Base-by-base conservation (phyloP, 2,329 filamentous ascomycete species). In the Dothidotthia symphoricarpi region DNA sequence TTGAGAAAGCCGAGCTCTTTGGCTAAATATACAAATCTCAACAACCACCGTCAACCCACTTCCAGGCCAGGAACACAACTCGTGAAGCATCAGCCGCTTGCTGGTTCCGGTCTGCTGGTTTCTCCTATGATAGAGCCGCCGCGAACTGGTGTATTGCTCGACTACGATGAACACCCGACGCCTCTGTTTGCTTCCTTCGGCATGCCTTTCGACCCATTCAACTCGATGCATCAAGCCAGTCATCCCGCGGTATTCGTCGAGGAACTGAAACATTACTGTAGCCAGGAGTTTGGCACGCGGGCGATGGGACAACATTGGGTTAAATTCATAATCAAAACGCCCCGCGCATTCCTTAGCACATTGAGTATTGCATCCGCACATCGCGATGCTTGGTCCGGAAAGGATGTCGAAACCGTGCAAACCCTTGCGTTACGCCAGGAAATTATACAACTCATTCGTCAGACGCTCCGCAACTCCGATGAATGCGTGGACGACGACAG, bases 331-430 rank as follows among this genome's bases (percentile, higher is more conserved):
- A 53, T 67, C 22, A 50, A 52, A 10, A 43, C 58, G 7, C 49
- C 57, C 9, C 63, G 66, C 15, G 59, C 64, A 1, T 69, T 64
- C 29, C 55, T 69, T 3, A 67, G 64, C 28, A 68, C 64, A 0
- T 47, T 69, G 9, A 61, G 58, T 37, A 53, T 64, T 24, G 59
- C 65, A 6, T 59, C 64, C 1, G 53, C 59, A 6, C 60, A 68
- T 30, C 38, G 56, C 10, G 65, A 68, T 34, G 59, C 60, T 3
- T 45, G 65, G 13, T 28, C 53, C 5, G 49, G 54, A 3, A 36
- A 40, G 2, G 15, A 32, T 10, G 24, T 47, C 3, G 61, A 67
- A 34, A 67, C 61, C 33, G 29, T 63, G 2, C 50, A 57, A 27
- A 64, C 62, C 4, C 34, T 53, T 5, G 53, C 53, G 4, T 50